phyloP scores from a whole-genome alignment of 225 moss, liverwort and hornwort species.

The Sphagnum tenellum region DNA sequence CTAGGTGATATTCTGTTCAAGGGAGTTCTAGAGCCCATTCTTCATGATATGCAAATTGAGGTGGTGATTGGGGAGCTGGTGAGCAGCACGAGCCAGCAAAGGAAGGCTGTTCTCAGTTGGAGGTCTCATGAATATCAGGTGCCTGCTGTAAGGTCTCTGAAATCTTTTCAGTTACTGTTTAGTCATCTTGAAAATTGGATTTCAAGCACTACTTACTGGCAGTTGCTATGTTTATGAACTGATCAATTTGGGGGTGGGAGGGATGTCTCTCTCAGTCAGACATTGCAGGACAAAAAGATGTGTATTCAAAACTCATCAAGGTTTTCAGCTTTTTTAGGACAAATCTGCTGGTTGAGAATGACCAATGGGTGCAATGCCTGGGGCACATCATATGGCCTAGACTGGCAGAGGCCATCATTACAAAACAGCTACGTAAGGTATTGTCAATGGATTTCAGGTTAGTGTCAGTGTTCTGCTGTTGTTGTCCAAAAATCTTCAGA shows the following conservation, averaged over 20 bases:
- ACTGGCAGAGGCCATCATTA: slow-evolving; percentile 65
- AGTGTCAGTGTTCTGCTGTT: too few relatives aligned
- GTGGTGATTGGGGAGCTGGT: slow-evolving; percentile 18
- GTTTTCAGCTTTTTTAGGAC: slow-evolving; percentile 58
- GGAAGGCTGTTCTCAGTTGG: slow-evolving; percentile 44
- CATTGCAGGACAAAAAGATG: slow-evolving; percentile 27
- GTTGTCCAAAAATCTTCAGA: too few relatives aligned
- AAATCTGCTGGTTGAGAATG: slow-evolving; percentile 50
- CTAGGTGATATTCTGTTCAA: slow-evolving; percentile 69
- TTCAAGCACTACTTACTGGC: too few relatives aligned
- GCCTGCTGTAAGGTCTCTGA: neutral
- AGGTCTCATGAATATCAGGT: slow-evolving; percentile 42
- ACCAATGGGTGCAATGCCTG: slow-evolving; percentile 62
- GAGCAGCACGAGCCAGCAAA: slow-evolving; percentile 11
- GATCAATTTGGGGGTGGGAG: neutral
- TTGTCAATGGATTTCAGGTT: neutral
- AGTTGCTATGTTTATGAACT: too few relatives aligned
- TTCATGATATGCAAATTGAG: slow-evolving; percentile 39
- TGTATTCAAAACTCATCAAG: slow-evolving; percentile 63
- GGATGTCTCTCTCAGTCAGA: slow-evolving; percentile 20
- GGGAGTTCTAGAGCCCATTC: slow-evolving; percentile 50
- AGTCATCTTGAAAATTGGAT: too few relatives aligned
- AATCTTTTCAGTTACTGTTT: too few relatives aligned
- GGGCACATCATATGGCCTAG: slow-evolving; percentile 87
- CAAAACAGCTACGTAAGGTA: slow-evolving; percentile 68